phyloP scores from a whole-genome alignment of 2,329 filamentous ascomycete genomes.

The Aspergillus hortae region DNA sequence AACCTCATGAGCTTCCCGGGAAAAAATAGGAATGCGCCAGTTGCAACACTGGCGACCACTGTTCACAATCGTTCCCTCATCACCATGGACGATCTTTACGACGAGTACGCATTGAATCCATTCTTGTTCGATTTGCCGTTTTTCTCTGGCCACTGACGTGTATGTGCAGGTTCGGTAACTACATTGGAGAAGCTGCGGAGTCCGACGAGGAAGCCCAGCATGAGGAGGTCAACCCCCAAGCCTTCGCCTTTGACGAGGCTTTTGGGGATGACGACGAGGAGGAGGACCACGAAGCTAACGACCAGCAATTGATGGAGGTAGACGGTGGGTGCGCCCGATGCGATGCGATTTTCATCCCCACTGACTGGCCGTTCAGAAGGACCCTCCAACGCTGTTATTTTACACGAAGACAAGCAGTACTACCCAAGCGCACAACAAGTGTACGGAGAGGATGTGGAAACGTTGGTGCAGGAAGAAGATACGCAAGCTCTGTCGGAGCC shows the following conservation, averaged over 20 bases:
- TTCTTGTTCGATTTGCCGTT: background rate
- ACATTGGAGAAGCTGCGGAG: slow-evolving; percentile 88
- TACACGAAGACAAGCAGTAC: slow-evolving; percentile 99
- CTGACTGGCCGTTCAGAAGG: slow-evolving; percentile 57
- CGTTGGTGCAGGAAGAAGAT: slow-evolving; percentile 94
- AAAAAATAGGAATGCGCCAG: slow-evolving; percentile 15
- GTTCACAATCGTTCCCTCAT: slow-evolving; percentile 10
- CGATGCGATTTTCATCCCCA: background rate
- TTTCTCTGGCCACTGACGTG: slow-evolving; percentile 9
- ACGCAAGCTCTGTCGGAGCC: slow-evolving; percentile 87
- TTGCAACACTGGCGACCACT: slow-evolving; percentile 8
- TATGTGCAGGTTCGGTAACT: slow-evolving; percentile 80
- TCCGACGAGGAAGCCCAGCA: slow-evolving; percentile 82
- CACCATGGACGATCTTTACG: slow-evolving; percentile 91
- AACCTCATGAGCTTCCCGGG: background rate
- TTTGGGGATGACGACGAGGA: slow-evolving; percentile 59
- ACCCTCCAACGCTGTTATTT: slow-evolving; percentile 91
- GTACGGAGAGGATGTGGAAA: slow-evolving; percentile 92
- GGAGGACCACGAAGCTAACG: slow-evolving; percentile 43
- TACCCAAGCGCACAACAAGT: slow-evolving; percentile 97
- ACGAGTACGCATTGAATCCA: slow-evolving; percentile 61
- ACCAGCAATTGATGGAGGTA: slow-evolving; percentile 89
- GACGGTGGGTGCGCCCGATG: slow-evolving; percentile 58
- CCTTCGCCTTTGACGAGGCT: slow-evolving; percentile 74
- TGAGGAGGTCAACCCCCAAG: slow-evolving; percentile 70